Conservation (phyloP, 108 stramenopile genomes). For the Skeletonema marinoi region DNA sequence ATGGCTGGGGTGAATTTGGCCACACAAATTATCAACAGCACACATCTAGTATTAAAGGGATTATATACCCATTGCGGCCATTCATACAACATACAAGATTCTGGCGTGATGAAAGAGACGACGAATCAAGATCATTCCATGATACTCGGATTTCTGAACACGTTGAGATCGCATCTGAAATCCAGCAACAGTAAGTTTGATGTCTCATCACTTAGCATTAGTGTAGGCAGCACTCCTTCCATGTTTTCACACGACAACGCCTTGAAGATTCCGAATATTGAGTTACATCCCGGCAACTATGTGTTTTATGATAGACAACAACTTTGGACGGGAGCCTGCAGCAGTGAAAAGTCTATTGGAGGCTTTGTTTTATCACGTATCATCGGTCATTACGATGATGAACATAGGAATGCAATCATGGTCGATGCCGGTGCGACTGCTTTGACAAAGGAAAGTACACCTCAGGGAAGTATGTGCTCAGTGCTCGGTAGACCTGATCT, state of each 20-base stretch:
- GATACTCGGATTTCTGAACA: constrained; percentile 16
- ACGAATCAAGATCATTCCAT: constrained; percentile 14
- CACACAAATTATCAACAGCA: constrained; percentile 13
- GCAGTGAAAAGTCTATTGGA: constrained; percentile 13
- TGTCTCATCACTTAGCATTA: constrained; percentile 10
- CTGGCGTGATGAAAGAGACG: constrained; percentile 13
- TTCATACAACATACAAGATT: constrained; percentile 22
- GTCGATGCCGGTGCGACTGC: constrained; percentile 49
- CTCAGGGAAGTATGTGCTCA: constrained; percentile 35
- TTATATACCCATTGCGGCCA: constrained; percentile 49
- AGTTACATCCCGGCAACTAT: constrained; percentile 46
- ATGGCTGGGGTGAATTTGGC: constrained; percentile 12
- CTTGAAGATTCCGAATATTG: constrained; percentile 14
- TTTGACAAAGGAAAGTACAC: constrained; percentile 39
- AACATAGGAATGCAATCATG: constrained; percentile 38
- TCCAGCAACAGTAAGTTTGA: not conserved
- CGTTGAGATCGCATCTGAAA: constrained; percentile 5
- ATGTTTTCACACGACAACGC: constrained; percentile 27
- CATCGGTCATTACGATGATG: constrained; percentile 44
- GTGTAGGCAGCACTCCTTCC: constrained; percentile 41
- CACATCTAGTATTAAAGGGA: constrained; percentile 17
- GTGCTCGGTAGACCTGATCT: constrained; percentile 26
- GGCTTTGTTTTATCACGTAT: constrained; percentile 31
- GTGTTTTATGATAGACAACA: constrained; percentile 45
- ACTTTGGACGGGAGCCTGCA: constrained; percentile 37